phyloP scores from a whole-genome alignment of 352 stramenopile genomes.

The Phytophthora aleatoria region DNA sequence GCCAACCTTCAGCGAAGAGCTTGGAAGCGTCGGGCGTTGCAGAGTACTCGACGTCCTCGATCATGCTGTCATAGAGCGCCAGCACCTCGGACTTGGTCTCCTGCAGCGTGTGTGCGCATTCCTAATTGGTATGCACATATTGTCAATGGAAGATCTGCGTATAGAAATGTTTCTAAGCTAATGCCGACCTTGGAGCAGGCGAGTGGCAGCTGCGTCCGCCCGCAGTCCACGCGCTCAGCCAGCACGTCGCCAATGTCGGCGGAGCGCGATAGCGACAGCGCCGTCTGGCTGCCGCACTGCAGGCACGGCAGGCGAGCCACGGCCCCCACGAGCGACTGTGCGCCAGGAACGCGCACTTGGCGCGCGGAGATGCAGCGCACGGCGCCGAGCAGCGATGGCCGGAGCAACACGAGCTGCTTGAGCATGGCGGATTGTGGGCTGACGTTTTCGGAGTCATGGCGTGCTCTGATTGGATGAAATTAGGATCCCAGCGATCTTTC shows the following conservation, averaged over 20 bases:
- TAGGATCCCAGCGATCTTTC: background rate
- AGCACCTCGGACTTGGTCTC: slow-evolving; percentile 32
- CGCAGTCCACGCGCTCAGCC: slow-evolving; percentile 35
- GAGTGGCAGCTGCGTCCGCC: slow-evolving; percentile 45
- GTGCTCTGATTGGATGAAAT: slow-evolving; percentile 12
- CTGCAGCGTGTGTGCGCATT: slow-evolving; percentile 39
- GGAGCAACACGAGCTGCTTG: slow-evolving; percentile 21
- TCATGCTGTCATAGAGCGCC: slow-evolving; percentile 44
- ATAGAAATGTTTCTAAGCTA: slow-evolving; percentile 5
- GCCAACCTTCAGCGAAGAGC: slow-evolving; percentile 52
- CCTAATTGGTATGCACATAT: slow-evolving; percentile 20
- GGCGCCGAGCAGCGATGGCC: slow-evolving; percentile 4
- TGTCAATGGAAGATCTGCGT: slow-evolving; percentile 1
- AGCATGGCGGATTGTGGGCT: slow-evolving; percentile 23
- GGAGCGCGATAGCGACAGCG: slow-evolving; percentile 22
- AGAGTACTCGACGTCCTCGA: slow-evolving; percentile 49
- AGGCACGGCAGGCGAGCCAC: slow-evolving; percentile 57
- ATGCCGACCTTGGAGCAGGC: slow-evolving; percentile 47
- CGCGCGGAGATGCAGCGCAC: slow-evolving; percentile 20
- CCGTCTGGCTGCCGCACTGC: slow-evolving; percentile 38
- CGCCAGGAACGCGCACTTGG: slow-evolving; percentile 19
- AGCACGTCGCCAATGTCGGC: slow-evolving; percentile 30
- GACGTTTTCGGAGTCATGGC: background rate
- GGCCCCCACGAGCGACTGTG: slow-evolving; percentile 36
- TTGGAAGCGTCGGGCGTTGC: slow-evolving; percentile 38